Evolutionary conservation across 2,329 filamentous ascomycete species (phyloP).

Genomic region (Decorospora gaudefroyi): DNA sequence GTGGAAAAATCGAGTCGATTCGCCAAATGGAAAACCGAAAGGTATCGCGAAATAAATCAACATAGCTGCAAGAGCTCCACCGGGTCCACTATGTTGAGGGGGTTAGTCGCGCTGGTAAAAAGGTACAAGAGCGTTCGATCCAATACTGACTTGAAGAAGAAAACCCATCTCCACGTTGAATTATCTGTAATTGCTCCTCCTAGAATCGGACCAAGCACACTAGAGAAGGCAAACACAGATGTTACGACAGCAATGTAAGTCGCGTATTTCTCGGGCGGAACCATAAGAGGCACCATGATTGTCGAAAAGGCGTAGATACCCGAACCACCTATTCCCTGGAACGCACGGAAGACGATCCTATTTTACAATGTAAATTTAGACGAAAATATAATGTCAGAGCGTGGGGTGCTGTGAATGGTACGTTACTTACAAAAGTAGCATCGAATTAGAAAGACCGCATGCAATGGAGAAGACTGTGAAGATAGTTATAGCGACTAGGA

Average conservation of each 20-base stretch:
- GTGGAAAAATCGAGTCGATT: too few relatives aligned
- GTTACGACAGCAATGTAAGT: conserved; percentile 44
- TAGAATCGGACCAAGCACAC: conserved; percentile 52
- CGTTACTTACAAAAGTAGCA: conserved; percentile 40
- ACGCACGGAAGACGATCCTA: conserved; percentile 48
- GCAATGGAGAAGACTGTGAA: conserved; percentile 43
- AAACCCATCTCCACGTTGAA: conserved; percentile 55
- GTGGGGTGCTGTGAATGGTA: too few relatives aligned
- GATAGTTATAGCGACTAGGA: conserved; percentile 29
- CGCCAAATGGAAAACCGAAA: too few relatives aligned
- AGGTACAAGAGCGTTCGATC: too few relatives aligned
- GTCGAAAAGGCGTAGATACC: conserved; percentile 54
- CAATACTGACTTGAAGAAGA: conserved; percentile 57
- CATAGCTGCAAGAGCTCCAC: too few relatives aligned
- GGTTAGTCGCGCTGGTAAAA: too few relatives aligned
- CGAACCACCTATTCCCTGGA: conserved; percentile 55
- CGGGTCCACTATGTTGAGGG: too few relatives aligned
- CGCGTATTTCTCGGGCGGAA: conserved; percentile 38
- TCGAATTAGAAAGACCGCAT: conserved; percentile 36
- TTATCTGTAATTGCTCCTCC: conserved; percentile 52
- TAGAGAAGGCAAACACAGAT: conserved; percentile 50
- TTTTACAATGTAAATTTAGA: too few relatives aligned
- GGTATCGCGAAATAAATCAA: too few relatives aligned
- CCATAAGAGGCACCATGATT: conserved; percentile 38
- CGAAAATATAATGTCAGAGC: too few relatives aligned